phyloP scores from a whole-genome alignment of 2,329 filamentous ascomycete species.

The Penicillium sp. region DNA sequence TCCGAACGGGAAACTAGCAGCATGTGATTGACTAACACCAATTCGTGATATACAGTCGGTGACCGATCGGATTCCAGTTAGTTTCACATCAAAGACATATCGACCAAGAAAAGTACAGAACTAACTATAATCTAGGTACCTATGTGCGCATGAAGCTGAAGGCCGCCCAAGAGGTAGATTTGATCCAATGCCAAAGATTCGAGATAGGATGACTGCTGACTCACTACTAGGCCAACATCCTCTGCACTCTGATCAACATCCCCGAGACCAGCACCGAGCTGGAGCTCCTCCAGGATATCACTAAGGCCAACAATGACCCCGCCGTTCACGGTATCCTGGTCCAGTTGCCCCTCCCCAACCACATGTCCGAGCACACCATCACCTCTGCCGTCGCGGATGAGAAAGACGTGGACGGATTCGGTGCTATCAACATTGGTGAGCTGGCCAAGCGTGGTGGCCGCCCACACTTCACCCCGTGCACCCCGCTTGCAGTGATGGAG shows the following conservation, averaged over 20 bases:
- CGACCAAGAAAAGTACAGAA: slow-evolving; percentile 4
- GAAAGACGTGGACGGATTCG: slow-evolving; percentile 98
- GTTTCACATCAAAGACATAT: slow-evolving; percentile 33
- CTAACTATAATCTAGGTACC: slow-evolving; percentile 62
- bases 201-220: slow-evolving; percentile 5
- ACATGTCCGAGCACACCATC: slow-evolving; percentile 85
- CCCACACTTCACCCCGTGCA: slow-evolving; percentile 90
- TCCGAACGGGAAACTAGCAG: background rate
- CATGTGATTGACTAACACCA: slow-evolving; percentile 2
- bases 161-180: slow-evolving; percentile 78
- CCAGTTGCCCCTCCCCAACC: slow-evolving; percentile 83
- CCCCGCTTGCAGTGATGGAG: slow-evolving; percentile 95
- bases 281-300: slow-evolving; percentile 81
- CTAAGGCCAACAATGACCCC: slow-evolving; percentile 80
- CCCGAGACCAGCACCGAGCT: slow-evolving; percentile 77
- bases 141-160: slow-evolving; percentile 99
- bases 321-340: slow-evolving; percentile 88
- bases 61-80: slow-evolving; percentile 88
- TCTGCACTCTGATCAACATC: slow-evolving; percentile 81
- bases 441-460: slow-evolving; percentile 90
- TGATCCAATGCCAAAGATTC: background rate
- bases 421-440: slow-evolving; percentile 90
- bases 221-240: slow-evolving; percentile 73
- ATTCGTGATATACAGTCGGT: slow-evolving; percentile 62
- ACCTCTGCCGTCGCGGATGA: slow-evolving; percentile 88